These are phyloP conservation scores for Rhizophora mangle DNA, from an alignment of 345 rosid genomes.

Conservation along the genomic window DNA sequence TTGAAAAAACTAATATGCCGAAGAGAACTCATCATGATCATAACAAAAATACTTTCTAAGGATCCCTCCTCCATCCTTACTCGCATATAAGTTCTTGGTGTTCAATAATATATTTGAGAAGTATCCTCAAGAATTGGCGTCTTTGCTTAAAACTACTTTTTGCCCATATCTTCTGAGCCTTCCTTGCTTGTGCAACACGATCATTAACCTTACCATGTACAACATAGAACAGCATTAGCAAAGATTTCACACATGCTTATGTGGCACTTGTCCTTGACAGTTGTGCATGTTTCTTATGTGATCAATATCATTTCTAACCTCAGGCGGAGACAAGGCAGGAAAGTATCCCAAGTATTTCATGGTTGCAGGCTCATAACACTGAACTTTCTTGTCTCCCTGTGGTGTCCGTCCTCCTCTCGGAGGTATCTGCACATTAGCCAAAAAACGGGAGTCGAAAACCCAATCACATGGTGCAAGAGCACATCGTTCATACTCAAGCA, in stretches of 20 bases:
- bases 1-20: not conserved
- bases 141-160: slow-evolving; percentile 89
- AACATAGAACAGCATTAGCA: not conserved
- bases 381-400: slow-evolving; percentile 80
- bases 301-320: slow-evolving; percentile 46
- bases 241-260: not conserved
- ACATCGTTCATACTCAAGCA: too few relatives aligned
- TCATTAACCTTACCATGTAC: slow-evolving; percentile 57
- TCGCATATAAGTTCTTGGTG: slow-evolving; percentile 98
- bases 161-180: slow-evolving; percentile 92
- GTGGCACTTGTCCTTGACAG: not conserved
- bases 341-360: slow-evolving; percentile 90
- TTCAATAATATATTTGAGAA: slow-evolving; percentile 81
- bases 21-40: slow-evolving; percentile 1
- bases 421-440: slow-evolving; percentile 57
- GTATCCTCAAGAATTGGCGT: slow-evolving; percentile 88
- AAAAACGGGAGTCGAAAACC: not conserved
- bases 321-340: slow-evolving; percentile 62
- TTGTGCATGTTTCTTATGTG: not conserved
- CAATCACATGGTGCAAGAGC: too few relatives aligned
- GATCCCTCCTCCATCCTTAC: slow-evolving; percentile 39
- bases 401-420: slow-evolving; percentile 90
- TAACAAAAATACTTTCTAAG: not conserved
- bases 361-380: slow-evolving; percentile 97
- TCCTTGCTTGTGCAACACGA: slow-evolving; percentile 76